Evolutionary conservation across 2,329 filamentous ascomycete species (phyloP), one percentile per base, ranked within the genome.

Genomic region (Huntiella decipiens): DNA sequence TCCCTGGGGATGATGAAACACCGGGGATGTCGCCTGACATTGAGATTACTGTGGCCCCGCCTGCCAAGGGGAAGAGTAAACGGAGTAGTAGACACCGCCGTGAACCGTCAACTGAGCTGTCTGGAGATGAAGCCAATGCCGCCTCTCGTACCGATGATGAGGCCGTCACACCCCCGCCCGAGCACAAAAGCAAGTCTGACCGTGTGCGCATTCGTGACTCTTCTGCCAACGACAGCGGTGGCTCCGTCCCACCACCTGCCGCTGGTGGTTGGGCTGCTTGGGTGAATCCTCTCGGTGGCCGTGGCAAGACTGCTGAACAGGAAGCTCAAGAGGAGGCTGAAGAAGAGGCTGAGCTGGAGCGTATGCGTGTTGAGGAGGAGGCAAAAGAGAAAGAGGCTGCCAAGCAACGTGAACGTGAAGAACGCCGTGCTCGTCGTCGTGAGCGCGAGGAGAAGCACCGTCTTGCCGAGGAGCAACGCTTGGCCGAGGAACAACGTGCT

Each of bases 171-270:
- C 67, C 70, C 22, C 66, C 68, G 4, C 63, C 73, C 12, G 74
- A 77, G 43, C 63, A 68, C 10, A 75, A 67, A 4, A 68, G 68
- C 3, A 83, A 76, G 61, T 92, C 81, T 58, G 82, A 92, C 52
- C 79, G 85, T 11, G 65, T 80, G 22, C 84, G 79, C 56, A 74
- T 86, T 53, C 81, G 83, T 48, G 78, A 81, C 34, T 70, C 73
- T 49, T 67, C 73, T 39, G 35, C 44, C 35, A 37, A 46, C 35
- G 44, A 33, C 11, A 46, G 47, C 31, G 37, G 40, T 16, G 35
- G 40, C 22, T 45, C 34, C 35, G 28, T 34, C 12, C 40, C 28
- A 31, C 39, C 39, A n/a, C 39, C 35, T 7, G 17, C 44, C 8
- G 80, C 28, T 91, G 85, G 84, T 79, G 77, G 33, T 75, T 77